Base-by-base conservation (phyloP, 2,329 filamentous ascomycete species). In the Eutypella sp. region DNA sequence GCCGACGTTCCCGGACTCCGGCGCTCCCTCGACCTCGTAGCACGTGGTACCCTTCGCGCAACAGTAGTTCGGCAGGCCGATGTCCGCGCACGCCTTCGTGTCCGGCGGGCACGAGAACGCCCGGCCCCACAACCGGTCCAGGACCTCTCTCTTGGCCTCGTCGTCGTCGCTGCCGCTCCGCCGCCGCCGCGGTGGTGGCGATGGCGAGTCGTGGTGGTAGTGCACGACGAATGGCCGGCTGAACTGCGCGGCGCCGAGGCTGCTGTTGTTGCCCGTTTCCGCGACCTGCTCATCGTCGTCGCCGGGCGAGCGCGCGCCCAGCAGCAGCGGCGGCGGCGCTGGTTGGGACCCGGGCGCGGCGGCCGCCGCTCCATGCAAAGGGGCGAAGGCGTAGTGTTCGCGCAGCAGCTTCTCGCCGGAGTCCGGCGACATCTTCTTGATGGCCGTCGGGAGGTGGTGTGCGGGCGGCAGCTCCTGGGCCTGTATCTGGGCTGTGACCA, bases 341-440 rank as follows among this genome's bases (percentile, higher is more conserved):
- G 38, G n/a, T n/a, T n/a, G n/a, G n/a, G n/a, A n/a, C n/a, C n/a
- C 61, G 58, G 36, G 62, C 58, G 22, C 62, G 48, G 11, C 52
- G 25, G 6, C 34, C 36, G 2, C 63, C 49, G n/a, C n/a, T n/a
- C n/a, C n/a, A n/a, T n/a, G n/a, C n/a, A n/a, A n/a, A n/a, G 55
- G 50, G 2, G 58, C 59, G 55, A 79, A 80, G 52, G 70, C 73
- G 53, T 74, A 83, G 62, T 89, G 85, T 38, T 87, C 76, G 46
- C 83, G 70, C 54, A 83, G 79, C 60, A 92, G 84, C 73, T 89
- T 93, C 61, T 88, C 84, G 48, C 79, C 79, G 41, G 81, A 77
- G 59, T 89, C 82, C 5, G 73, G 73, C 40, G 80, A 74, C 79
- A 91, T 87, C 61, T 90, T 90, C 60, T 78, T 79, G 45, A 91